Base-by-base conservation (phyloP, 371 early-diverging fungal species). In the Nematocida major region DNA sequence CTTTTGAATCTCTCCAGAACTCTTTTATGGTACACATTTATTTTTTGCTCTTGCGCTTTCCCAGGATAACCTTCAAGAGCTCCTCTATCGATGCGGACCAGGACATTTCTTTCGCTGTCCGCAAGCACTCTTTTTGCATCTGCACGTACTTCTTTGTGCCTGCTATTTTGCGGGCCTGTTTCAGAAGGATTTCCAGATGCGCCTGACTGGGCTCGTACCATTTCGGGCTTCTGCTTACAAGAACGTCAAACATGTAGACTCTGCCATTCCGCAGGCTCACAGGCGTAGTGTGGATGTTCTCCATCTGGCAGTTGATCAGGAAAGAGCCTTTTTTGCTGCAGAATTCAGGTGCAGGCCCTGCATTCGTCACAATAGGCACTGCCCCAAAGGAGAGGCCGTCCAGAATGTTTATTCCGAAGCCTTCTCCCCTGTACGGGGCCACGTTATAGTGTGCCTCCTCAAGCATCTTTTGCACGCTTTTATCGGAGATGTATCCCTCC, bases 321-420 rank as follows among this genome's bases (percentile, higher is more conserved):
- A 73, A 47, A 28, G 62, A 11, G 7, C 22, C 18, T 26, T 7
- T 20, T 5, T 4, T 47, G 3, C 9, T 7, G 66, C 76, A 73
- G 32, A 73, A 62, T 40, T 73, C 76, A 32, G 65, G 48, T 22
- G 76, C 76, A 11, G 76, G 76, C 45, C 22, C 11, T 1, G 48
- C n/a, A 11, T 61, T 48, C 2, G 76, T 73, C 0, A 65, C 61
- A 54, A 73, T 73, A 34, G 76, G 76, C 30, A 73, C 54, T 0
- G 76, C 36, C 0, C 76, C 76, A 30, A 65, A n/a, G 42, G 53
- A 62, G 22, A 43, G 40, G 1, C 62, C 76, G 30, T 73, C 76
- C 22, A 73, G 63, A 49, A 73, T 63, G 51, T 43, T 48, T 30
- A 73, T 40, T 0, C 76, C 76, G 30, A 73, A 73, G 47, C 76